Evolutionary conservation across 2,329 filamentous ascomycete genomes (phyloP).

Genomic region (Beauveria sp.): DNA sequence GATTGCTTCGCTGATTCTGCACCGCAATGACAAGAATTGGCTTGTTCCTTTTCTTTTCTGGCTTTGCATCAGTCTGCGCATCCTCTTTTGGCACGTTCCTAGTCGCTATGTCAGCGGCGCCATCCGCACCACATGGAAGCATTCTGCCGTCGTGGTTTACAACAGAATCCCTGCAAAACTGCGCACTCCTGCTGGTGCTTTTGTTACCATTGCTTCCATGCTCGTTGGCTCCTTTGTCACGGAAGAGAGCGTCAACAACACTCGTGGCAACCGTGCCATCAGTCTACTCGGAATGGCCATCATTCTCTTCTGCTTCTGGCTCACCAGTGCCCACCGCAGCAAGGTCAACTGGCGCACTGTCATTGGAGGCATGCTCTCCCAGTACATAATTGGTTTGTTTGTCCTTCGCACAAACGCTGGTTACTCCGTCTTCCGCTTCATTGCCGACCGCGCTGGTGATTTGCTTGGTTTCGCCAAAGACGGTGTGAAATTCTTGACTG

Average conservation of each 20-base stretch:
- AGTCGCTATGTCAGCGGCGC: slow-evolving; percentile 58
- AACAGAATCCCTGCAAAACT: slow-evolving; percentile 58
- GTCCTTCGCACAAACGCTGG: slow-evolving; percentile 74
- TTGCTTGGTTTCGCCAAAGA: slow-evolving; percentile 69
- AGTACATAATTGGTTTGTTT: slow-evolving; percentile 84
- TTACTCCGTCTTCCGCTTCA: slow-evolving; percentile 87
- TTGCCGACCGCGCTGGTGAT: slow-evolving; percentile 65
- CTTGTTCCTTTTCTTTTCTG: slow-evolving; percentile 77
- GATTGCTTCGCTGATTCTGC: slow-evolving; percentile 66
- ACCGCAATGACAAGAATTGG: slow-evolving; percentile 69
- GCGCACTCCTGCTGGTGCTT: slow-evolving; percentile 54
- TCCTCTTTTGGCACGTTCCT: slow-evolving; percentile 68
- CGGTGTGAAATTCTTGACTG: slow-evolving; percentile 63
- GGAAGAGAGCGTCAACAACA: slow-evolving; percentile 66
- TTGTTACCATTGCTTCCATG: slow-evolving; percentile 61
- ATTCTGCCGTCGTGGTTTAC: slow-evolving; percentile 52
- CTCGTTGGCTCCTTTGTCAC: slow-evolving; percentile 72
- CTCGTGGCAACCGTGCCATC: slow-evolving; percentile 68
- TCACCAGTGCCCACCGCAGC: slow-evolving; percentile 62
- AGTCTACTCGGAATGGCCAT: slow-evolving; percentile 72
- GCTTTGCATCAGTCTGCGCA: slow-evolving; percentile 63
- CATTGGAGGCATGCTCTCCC: slow-evolving; percentile 79
- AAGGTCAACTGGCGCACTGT: slow-evolving; percentile 68
- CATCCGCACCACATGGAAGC: slow-evolving; percentile 59
- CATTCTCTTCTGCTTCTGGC: slow-evolving; percentile 59